Base-by-base conservation (phyloP, 2,329 filamentous ascomycete species). In the Myriosclerotinia curreyana region DNA sequence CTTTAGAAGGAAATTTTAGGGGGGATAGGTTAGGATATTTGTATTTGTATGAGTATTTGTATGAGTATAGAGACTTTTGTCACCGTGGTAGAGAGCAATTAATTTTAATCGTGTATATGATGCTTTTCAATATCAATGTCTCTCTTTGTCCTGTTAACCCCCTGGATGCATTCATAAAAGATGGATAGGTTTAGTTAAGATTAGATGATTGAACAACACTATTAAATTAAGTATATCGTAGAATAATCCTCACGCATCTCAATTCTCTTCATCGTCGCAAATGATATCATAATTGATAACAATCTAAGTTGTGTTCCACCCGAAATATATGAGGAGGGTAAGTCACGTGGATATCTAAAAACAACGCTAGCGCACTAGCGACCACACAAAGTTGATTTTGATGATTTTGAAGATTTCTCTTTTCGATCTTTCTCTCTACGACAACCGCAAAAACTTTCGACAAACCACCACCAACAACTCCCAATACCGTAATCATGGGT, bases 401-500 rank as follows among this genome's bases (percentile, higher is more conserved):
- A n/a, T n/a, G n/a, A n/a, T 64, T 52, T 46, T 36, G 49, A 36
- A 48, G 31, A 31, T 48, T 60, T 42, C 25, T 3, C n/a, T n/a
- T n/a, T n/a, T n/a, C n/a, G n/a, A n/a, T n/a, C n/a, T 14, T 54
- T 22, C 34, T 54, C 40, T 49, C 49, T 38, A 51, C 55, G 61
- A 64, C 61, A 64, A 64, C 61, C 53, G 40, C 61, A 51, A 31
- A 48, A 59, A 59, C 61, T 50, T 59, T 64, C 61, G 53, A 64
- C 53, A 56, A 61, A 62, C 40, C 42, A 42, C 64, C 52, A 63
- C 46, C 50, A 63, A 64, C 53, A 64, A 54, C 38, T 63, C 51
- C 64, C 52, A 62, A 71, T 58, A 58, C 68, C 71, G 73, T 73
- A 73, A 75, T 69, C 67, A 77, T 77, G 76, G 76, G 76, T 75